phyloP scores from a whole-genome alignment of 371 early-diverging fungal species.

The Capniomyces stellatus region DNA sequence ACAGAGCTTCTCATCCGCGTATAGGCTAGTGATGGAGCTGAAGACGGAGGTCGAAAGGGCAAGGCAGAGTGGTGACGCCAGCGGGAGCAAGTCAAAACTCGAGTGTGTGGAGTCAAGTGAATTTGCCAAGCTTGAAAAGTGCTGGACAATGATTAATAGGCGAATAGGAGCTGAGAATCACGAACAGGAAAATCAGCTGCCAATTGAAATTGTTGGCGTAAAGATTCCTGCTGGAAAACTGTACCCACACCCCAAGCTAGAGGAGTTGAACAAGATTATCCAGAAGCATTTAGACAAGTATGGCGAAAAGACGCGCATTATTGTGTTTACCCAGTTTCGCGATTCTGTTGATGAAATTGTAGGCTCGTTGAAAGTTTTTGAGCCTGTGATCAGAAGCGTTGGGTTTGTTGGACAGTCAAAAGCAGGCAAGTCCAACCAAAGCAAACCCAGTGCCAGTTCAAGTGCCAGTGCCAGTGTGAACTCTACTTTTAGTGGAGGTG shows the following conservation, averaged over 20 bases:
- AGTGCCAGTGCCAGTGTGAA: neutral
- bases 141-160: neutral
- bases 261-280: conserved; percentile 37
- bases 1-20: conserved; percentile 22
- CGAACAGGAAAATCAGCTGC: conserved; percentile 10
- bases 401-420: conserved; percentile 71
- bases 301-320: conserved; percentile 41
- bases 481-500: neutral
- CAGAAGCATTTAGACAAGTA: conserved; percentile 40
- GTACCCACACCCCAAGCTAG: conserved; percentile 68
- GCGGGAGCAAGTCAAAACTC: conserved; percentile 10
- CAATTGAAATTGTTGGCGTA: conserved; percentile 12
- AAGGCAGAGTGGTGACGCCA: neutral
- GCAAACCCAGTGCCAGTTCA: neutral
- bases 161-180: conserved; percentile 5
- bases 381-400: conserved; percentile 47
- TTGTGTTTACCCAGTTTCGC: conserved; percentile 75
- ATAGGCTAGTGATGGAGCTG: conserved; percentile 2
- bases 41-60: conserved; percentile 13
- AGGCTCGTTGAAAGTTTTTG: conserved; percentile 33
- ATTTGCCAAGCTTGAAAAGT: conserved; percentile 8
- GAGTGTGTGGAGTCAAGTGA: conserved; percentile 23
- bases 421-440: neutral
- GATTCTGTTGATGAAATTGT: conserved; percentile 77
- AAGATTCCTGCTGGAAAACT: conserved; percentile 23